A percentile compares a stretch with the other conserved stretches of the same genome.
phyloP scores from a whole-genome alignment of 2,329 filamentous ascomycete species.

The Bipolaris zeicola region DNA sequence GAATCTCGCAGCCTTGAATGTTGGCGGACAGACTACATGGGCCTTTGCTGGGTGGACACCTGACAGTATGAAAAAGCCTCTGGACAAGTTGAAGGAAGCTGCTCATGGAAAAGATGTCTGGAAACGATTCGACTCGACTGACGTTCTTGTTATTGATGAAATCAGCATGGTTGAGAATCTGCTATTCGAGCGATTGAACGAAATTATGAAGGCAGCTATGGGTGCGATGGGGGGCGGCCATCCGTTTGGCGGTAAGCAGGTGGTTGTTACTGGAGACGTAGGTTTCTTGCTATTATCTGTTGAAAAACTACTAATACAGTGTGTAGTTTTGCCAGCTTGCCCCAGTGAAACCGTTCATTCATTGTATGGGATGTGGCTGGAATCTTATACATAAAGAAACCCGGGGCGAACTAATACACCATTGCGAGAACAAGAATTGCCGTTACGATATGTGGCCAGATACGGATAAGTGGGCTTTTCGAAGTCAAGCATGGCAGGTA shows the following conservation, averaged over 20 bases:
- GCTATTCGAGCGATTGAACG: conserved; percentile 58
- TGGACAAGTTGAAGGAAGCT: conserved; percentile 43
- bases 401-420: conserved; percentile 8
- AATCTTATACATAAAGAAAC: conserved; percentile 27
- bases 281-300: conserved; percentile 32
- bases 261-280: conserved; percentile 62
- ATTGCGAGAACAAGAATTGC: conserved; percentile 28
- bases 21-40: conserved; percentile 63
- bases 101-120: conserved; percentile 45
- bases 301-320: not conserved
- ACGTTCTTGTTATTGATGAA: conserved; percentile 69
- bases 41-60: conserved; percentile 63
- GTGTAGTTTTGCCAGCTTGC: conserved; percentile 52
- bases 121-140: conserved; percentile 51
- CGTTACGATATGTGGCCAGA: conserved; percentile 49
- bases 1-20: conserved; percentile 62
- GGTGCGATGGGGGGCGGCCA: conserved; percentile 7
- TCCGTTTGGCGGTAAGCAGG: conserved; percentile 58
- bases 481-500: conserved; percentile 59
- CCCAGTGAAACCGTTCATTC: conserved; percentile 62
- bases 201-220: conserved; percentile 52
- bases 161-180: conserved; percentile 68
- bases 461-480: conserved; percentile 66
- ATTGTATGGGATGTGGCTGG: conserved; percentile 58
- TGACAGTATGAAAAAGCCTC: conserved; percentile 51